Evolutionary conservation across 2,329 filamentous ascomycete species (phyloP).

Genomic region (Alternaria viburni): DNA sequence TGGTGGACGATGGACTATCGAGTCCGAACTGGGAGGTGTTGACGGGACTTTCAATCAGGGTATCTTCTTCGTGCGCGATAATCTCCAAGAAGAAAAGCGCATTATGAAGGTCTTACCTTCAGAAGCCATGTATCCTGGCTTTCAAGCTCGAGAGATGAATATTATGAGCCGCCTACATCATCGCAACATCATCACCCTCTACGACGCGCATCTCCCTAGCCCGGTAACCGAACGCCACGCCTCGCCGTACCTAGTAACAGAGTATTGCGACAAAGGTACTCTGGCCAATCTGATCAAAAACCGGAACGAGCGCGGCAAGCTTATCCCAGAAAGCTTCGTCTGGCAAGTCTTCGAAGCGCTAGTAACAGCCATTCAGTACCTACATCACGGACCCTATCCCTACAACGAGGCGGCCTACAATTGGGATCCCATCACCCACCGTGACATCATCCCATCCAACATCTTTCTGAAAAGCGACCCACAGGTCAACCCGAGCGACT

Average conservation of each 20-base stretch:
- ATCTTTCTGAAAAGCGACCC: background rate
- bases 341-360: conserved; percentile 3
- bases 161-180: background rate
- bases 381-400: background rate
- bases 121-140: background rate
- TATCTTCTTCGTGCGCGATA: background rate
- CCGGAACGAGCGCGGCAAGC: background rate
- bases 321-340: background rate
- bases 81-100: background rate
- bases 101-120: background rate
- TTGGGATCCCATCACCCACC: background rate
- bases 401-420: background rate
- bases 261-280: background rate
- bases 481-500: background rate
- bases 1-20: background rate
- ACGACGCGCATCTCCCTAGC: background rate
- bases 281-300: background rate
- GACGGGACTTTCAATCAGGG: background rate
- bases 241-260: background rate
- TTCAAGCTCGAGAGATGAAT: background rate
- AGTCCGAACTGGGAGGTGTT: background rate
- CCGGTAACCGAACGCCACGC: background rate
- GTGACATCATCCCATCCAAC: background rate
- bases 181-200: background rate
- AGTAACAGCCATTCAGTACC: background rate